These are phyloP conservation scores for Elongisporangium prolatum DNA, from an alignment of 352 stramenopile genomes.

Conservation along the genomic window DNA sequence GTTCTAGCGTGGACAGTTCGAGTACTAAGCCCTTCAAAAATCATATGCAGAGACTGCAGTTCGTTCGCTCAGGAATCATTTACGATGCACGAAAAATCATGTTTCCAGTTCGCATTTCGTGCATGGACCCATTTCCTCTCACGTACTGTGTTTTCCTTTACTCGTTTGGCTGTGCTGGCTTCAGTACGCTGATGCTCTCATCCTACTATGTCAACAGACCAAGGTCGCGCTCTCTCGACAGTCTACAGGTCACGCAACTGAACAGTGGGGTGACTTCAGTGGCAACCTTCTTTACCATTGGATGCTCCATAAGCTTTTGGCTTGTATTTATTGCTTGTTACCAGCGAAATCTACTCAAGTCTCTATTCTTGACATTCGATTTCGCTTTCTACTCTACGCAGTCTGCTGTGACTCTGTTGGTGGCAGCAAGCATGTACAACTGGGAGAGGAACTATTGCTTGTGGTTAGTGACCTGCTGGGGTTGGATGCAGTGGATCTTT, in stretches of 20 bases:
- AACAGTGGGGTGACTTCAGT: not conserved
- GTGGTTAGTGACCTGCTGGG: slow-evolving; percentile 1
- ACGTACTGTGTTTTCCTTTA: not conserved
- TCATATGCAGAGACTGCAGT: not conserved
- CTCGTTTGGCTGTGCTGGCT: not conserved
- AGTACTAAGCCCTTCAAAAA: not conserved
- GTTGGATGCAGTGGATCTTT: slow-evolving; percentile 16
- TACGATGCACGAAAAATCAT: not conserved
- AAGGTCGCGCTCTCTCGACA: not conserved
- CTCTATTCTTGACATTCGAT: slow-evolving; percentile 10
- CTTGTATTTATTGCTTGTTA: not conserved
- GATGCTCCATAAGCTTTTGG: not conserved
- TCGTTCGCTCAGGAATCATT: not conserved
- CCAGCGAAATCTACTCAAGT: slow-evolving; percentile 8
- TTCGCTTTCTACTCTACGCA: slow-evolving; percentile 15
- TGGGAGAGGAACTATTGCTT: slow-evolving; percentile 11
- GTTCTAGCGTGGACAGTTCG: not conserved
- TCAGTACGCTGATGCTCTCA: not conserved
- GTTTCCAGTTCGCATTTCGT: not conserved
- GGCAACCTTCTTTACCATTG: not conserved
- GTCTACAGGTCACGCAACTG: not conserved
- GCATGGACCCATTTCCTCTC: not conserved
- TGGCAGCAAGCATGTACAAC: slow-evolving; percentile 7
- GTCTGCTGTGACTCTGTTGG: slow-evolving; percentile 5
- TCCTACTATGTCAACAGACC: not conserved